These are phyloP conservation scores for Suillus tomentosus DNA, from an alignment of 768 basidiomycete species.

Conservation along the genomic window DNA sequence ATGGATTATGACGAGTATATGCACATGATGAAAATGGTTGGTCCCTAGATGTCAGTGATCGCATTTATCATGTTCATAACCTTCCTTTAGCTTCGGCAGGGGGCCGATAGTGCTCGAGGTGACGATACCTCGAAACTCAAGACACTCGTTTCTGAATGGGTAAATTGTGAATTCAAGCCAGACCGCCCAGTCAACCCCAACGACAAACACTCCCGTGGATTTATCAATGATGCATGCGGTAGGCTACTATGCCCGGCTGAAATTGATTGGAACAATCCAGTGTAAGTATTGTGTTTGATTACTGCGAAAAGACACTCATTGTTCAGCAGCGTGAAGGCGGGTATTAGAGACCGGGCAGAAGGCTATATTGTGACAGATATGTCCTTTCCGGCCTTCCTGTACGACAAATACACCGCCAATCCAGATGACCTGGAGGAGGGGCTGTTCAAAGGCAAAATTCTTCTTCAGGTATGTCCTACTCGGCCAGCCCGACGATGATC, in stretches of 20 bases:
- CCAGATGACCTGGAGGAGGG: too few species aligned
- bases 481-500: too few species aligned
- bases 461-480: too few species aligned
- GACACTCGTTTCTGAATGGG: neutral
- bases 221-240: neutral
- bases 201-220: neutral
- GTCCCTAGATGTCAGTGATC: too few species aligned
- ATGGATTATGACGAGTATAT: neutral
- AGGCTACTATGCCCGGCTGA: neutral
- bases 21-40: neutral
- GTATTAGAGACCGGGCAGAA: too few species aligned
- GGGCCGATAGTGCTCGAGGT: neutral
- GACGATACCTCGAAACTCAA: neutral
- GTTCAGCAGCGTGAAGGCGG: too few species aligned
- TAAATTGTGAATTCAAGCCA: neutral
- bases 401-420: too few species aligned
- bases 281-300: neutral
- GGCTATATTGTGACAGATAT: too few species aligned
- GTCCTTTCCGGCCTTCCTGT: too few species aligned
- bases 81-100: neutral
- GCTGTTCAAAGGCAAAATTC: too few species aligned
- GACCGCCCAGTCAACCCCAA: neutral
- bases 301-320: too few species aligned
- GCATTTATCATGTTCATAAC: too few species aligned
- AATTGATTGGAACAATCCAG: neutral